phyloP scores from a whole-genome alignment of 345 rosid genomes.

The Excoecaria cochinchinensis region DNA sequence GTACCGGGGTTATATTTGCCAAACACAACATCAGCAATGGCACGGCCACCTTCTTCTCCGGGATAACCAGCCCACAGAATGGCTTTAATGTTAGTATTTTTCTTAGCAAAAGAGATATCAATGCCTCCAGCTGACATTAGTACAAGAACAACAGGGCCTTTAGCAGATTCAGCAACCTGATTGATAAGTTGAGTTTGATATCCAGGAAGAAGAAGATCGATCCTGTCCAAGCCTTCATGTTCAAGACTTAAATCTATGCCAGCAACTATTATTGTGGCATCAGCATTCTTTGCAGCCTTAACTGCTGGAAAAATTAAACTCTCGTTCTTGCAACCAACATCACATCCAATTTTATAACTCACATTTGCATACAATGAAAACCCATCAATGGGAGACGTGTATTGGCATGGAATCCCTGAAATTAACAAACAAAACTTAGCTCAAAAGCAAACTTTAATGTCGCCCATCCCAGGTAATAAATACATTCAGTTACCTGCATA shows the following conservation, averaged over 20 bases:
- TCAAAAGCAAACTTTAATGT: too few species aligned
- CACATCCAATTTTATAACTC: conserved; percentile 44
- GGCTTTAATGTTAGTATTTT: conserved; percentile 29
- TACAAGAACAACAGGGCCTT: conserved; percentile 57
- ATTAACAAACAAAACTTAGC: too few species aligned
- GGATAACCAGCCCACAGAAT: conserved; percentile 75
- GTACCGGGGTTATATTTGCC: too few species aligned
- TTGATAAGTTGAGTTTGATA: conserved; percentile 47
- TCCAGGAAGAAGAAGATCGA: conserved; percentile 54
- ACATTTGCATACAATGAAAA: conserved; percentile 31
- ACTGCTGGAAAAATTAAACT: conserved; percentile 33
- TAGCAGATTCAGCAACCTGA: conserved; percentile 43
- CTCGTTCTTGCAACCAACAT: conserved; percentile 42
- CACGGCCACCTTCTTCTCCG: conserved; percentile 75
- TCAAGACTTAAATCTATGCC: conserved; percentile 51
- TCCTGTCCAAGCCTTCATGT: conserved; percentile 47
- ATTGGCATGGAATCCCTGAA: conserved; percentile 38
- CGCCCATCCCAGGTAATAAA: too few species aligned
- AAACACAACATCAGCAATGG: too few species aligned
- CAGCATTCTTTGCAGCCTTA: conserved; percentile 38
- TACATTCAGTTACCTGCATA: conserved; percentile 56
- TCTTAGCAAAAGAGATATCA: conserved; percentile 47
- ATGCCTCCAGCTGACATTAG: conserved; percentile 57
- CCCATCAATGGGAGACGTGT: conserved; percentile 46
- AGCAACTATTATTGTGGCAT: conserved; percentile 46